These are phyloP conservation scores for Corinectria fuckeliana DNA, from an alignment of 2,329 filamentous ascomycete species.

Conservation along the genomic window DNA sequence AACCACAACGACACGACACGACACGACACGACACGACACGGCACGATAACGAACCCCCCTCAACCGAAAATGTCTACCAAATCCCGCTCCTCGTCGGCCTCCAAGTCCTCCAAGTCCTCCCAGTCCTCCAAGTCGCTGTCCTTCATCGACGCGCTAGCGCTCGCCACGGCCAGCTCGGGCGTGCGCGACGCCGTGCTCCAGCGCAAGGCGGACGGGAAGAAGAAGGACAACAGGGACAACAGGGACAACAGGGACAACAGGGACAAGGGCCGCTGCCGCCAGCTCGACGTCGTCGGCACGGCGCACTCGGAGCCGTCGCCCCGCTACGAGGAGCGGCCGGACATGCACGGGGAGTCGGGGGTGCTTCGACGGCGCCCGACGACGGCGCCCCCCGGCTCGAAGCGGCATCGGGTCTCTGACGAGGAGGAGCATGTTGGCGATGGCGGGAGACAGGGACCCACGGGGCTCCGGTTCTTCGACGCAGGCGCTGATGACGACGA, in stretches of 20 bases:
- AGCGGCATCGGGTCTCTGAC: not conserved
- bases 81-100: not conserved
- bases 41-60: too few species aligned
- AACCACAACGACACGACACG: too few species aligned
- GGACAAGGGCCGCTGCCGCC: too few species aligned
- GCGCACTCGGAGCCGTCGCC: too few species aligned
- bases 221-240: too few species aligned
- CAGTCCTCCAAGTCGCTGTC: not conserved
- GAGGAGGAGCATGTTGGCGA: not conserved
- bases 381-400: not conserved
- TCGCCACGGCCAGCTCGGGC: not conserved
- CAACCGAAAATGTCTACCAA: not conserved
- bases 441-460: not conserved
- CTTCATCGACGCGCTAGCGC: slow-evolving; percentile 22
- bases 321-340: too few species aligned
- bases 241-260: too few species aligned
- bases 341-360: too few species aligned
- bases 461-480: too few species aligned
- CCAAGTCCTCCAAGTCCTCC: not conserved
- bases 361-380: too few species aligned
- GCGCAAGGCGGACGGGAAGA: not conserved
- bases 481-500: not conserved
- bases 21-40: too few species aligned
- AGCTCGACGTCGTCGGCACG: not conserved
- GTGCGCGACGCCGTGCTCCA: not conserved